A percentile compares a stretch with the other conserved stretches of the same genome.
Conservation (phyloP, 768 basidiomycete genomes). For the Austroboletus eburneus region DNA sequence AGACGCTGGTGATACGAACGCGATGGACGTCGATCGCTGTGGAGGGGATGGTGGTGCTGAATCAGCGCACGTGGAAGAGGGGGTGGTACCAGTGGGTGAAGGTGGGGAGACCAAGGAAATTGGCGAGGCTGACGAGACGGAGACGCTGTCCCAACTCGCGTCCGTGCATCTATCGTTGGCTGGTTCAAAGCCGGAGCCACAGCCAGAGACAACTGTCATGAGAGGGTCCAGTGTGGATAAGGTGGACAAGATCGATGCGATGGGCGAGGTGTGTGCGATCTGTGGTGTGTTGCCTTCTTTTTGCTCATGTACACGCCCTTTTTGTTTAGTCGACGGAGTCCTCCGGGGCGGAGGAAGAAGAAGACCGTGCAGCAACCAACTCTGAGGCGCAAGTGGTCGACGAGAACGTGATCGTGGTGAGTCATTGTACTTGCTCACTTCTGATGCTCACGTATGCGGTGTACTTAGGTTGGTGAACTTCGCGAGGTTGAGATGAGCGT, state of each 20-base stretch:
- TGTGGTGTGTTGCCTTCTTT: not conserved
- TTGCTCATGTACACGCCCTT: no score
- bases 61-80: not conserved
- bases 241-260: not conserved
- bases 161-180: slow-evolving; percentile 19
- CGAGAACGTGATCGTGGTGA: no score
- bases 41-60: not conserved
- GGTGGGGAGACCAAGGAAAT: not conserved
- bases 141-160: slow-evolving; percentile 21
- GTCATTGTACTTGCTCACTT: no score
- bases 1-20: not conserved
- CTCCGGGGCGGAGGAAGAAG: no score
- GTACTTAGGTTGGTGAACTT: no score
- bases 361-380: no score
- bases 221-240: not conserved
- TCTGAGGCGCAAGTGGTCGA: no score
- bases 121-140: slow-evolving; percentile 11
- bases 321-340: no score
- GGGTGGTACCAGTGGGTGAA: not conserved
- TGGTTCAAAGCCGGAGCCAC: no score
- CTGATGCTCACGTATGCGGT: no score
- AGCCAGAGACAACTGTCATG: not conserved
- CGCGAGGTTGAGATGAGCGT: no score
- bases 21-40: slow-evolving; percentile 2
- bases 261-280: slow-evolving; percentile 9